Evolutionary conservation across 495 filamentous ascomycete genomes (phyloP).

Genomic region (Penicillium flavigenum): DNA sequence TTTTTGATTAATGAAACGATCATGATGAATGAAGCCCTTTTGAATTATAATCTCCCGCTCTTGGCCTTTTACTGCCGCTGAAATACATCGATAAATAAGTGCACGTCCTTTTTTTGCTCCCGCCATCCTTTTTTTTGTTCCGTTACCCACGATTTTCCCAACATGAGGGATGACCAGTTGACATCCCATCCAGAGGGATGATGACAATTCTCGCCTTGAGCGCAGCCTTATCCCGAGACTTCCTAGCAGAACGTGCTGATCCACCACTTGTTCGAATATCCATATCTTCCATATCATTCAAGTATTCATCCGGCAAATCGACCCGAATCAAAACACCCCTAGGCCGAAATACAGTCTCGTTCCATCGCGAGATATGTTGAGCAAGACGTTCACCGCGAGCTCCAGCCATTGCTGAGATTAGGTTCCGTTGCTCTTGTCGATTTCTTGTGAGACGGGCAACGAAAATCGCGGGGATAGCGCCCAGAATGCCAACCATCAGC

Average conservation of each 20-base stretch:
- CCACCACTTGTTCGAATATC: slow-evolving; percentile 18
- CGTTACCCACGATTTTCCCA: neutral
- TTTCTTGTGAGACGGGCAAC: slow-evolving; percentile 20
- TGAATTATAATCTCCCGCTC: neutral
- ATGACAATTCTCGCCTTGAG: slow-evolving; percentile 37
- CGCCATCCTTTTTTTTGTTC: neutral
- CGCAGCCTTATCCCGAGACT: slow-evolving; percentile 23
- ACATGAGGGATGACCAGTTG: neutral
- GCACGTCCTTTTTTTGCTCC: neutral
- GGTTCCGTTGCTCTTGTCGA: slow-evolving; percentile 32
- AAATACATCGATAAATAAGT: neutral
- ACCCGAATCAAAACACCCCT: slow-evolving; percentile 38
- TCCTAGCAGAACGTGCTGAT: neutral
- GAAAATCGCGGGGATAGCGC: slow-evolving; percentile 33
- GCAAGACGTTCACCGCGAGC: slow-evolving; percentile 16
- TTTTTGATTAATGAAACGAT: neutral
- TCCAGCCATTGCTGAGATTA: slow-evolving; percentile 25
- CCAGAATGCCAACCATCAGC: slow-evolving; percentile 36
- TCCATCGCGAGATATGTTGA: slow-evolving; percentile 34
- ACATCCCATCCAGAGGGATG: slow-evolving; percentile 27
- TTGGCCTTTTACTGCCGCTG: neutral
- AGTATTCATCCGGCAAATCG: slow-evolving; percentile 35
- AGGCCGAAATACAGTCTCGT: slow-evolving; percentile 35
- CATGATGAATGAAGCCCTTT: neutral
- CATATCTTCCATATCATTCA: slow-evolving; percentile 28